phyloP scores from a whole-genome alignment of 1,284 basidiomycete species.

The Mycosarcoma maydis region DNA sequence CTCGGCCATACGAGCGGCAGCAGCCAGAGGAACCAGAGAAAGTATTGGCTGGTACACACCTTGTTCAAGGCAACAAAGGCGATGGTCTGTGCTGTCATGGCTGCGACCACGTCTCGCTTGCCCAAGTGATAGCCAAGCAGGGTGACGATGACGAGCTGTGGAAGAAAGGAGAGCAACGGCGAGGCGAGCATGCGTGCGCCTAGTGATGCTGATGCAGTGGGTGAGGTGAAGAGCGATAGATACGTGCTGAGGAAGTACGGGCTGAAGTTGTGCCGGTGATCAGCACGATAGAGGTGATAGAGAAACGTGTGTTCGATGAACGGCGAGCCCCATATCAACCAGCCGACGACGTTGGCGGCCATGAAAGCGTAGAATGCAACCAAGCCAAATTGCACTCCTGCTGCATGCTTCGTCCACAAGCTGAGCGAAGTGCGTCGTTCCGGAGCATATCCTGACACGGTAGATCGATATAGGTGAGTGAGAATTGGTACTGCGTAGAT shows the following conservation, averaged over 20 bases:
- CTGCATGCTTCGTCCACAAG: constrained; percentile 47
- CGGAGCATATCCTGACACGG: constrained; percentile 30
- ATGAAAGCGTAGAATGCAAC: constrained; percentile 78
- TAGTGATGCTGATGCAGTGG: constrained; percentile 1
- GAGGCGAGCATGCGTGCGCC: constrained; percentile 27
- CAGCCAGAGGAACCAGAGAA: constrained; percentile 94
- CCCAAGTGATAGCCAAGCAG: constrained; percentile 76
- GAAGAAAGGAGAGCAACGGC: constrained; percentile 69
- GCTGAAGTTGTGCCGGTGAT: constrained; percentile 98
- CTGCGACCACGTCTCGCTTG: constrained; percentile 75
- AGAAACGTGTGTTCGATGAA: constrained; percentile 92
- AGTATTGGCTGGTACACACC: constrained; percentile 98
- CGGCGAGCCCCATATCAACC: constrained; percentile 79
- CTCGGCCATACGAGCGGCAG: constrained; percentile 82
- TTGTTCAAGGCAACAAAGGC: constrained; percentile 95
- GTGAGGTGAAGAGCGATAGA: constrained; percentile 68
- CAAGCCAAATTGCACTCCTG: constrained; percentile 76
- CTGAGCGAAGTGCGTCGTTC: constrained; percentile 18
- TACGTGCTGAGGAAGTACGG: constrained; percentile 96
- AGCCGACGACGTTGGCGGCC: constrained; percentile 72
- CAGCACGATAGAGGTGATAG: constrained; percentile 88
- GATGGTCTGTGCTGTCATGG: constrained; percentile 91
- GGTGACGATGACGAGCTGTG: constrained; percentile 77
- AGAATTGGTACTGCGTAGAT: constrained; percentile 85
- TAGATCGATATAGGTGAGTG: constrained; percentile 71